phyloP scores from a whole-genome alignment of 495 filamentous ascomycete genomes.

The Chaetomium fimeti region DNA sequence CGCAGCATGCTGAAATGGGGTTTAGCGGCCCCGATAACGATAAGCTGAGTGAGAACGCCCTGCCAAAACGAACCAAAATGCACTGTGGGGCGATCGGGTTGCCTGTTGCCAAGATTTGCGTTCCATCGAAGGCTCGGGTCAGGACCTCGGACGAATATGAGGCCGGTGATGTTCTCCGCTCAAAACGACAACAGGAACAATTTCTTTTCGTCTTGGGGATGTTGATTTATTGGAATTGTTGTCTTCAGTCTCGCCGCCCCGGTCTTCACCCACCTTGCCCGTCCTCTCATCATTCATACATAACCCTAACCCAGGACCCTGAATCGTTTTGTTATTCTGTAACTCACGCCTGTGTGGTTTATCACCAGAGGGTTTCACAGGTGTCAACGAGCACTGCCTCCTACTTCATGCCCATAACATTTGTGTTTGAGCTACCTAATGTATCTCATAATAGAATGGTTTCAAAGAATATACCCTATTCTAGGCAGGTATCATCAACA shows the following conservation, averaged over 20 bases:
- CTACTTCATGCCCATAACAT: background rate
- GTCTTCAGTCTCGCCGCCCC: background rate
- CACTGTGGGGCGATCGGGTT: background rate
- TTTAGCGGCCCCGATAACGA: constrained; percentile 15
- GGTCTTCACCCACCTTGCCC: background rate
- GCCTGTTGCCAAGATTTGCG: constrained; percentile 3
- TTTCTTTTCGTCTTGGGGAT: too few species aligned
- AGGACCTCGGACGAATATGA: background rate
- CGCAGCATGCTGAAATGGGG: constrained; percentile 6
- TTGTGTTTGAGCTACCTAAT: background rate
- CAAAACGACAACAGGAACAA: too few species aligned
- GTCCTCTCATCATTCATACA: too few species aligned
- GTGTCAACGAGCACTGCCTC: background rate
- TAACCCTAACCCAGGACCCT: background rate
- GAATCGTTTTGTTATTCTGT: background rate
- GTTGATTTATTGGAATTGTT: too few species aligned
- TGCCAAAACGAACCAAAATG: background rate
- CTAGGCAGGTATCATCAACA: background rate
- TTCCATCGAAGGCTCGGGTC: background rate
- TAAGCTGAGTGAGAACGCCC: background rate
- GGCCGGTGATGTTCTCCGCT: background rate
- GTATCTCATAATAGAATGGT: background rate
- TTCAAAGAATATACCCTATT: background rate
- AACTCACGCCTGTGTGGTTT: background rate
- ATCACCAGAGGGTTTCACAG: background rate